A percentile compares a stretch with the other conserved stretches of the same genome.
Conservation (phyloP, 441 rosid species). For the Raphanus hybrid region DNA sequence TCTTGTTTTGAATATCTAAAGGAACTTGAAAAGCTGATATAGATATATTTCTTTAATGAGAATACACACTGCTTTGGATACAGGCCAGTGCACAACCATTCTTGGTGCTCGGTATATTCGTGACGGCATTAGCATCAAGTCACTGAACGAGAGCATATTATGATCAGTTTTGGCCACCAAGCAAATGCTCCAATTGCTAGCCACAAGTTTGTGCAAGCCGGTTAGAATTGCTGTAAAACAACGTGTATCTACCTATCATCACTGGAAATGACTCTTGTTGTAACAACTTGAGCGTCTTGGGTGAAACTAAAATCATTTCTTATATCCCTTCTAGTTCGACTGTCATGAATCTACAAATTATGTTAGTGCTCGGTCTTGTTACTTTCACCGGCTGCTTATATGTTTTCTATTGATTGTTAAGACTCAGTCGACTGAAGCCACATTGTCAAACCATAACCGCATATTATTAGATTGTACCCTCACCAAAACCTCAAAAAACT, state of each 20-base stretch:
- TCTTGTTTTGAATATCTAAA: not conserved
- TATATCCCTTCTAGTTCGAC: no score
- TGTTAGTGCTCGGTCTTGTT: not conserved
- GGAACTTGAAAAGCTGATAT: not conserved
- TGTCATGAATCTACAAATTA: no score
- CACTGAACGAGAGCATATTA: conserved; percentile 45
- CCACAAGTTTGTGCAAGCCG: not conserved
- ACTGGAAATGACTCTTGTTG: conserved; percentile 3
- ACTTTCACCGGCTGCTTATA: not conserved
- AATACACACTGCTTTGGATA: not conserved
- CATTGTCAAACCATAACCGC: not conserved
- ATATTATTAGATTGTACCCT: conserved; percentile 30
- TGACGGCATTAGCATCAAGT: conserved; percentile 91
- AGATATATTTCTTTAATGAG: not conserved
- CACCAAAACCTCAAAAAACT: conserved; percentile 10
- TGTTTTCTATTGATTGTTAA: not conserved
- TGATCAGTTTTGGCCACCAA: not conserved
- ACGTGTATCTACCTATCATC: conserved; percentile 6
- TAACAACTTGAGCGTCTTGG: not conserved
- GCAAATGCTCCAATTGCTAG: not conserved
- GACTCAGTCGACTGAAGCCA: not conserved
- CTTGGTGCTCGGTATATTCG: conserved; percentile 84
- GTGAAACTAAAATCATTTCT: not conserved
- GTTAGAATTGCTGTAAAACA: conserved; percentile 7
- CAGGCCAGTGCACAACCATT: conserved; percentile 99